Percentiles rank a stretch among this genome's conserved stretches.
These are phyloP conservation scores for Petunia axillaris DNA, from an alignment of 257 asterid genomes.

Conservation along the genomic window DNA sequence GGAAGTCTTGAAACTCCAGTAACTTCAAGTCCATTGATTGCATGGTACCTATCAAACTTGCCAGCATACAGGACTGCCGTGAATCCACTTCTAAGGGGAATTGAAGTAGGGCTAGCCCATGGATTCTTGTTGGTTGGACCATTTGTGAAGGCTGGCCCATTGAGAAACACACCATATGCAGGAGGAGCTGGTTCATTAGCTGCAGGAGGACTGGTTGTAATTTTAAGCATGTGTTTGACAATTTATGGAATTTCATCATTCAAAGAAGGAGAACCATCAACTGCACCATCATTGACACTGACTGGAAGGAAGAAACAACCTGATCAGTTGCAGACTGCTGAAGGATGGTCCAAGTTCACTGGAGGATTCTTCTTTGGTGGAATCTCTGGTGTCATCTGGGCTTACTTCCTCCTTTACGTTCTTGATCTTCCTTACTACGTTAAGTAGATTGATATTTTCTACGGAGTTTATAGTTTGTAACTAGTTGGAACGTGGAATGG, in stretches of 20 bases:
- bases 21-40: constrained; percentile 92
- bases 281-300: constrained; percentile 73
- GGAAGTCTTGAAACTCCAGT: constrained; percentile 96
- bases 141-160: constrained; percentile 78
- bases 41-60: constrained; percentile 93
- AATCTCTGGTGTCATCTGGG: constrained; percentile 89
- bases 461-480: too few relatives aligned
- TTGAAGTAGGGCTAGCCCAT: constrained; percentile 91
- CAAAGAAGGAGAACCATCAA: constrained; percentile 80
- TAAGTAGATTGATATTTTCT: constrained; percentile 39
- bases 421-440: constrained; percentile 89
- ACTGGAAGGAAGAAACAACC: constrained; percentile 87
- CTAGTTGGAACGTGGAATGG: too few relatives aligned
- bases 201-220: constrained; percentile 80
- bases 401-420: constrained; percentile 84
- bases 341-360: constrained; percentile 86
- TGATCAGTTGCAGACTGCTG: constrained; percentile 82
- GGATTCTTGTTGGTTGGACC: constrained; percentile 88
- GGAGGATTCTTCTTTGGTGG: constrained; percentile 99
- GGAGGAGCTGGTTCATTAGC: constrained; percentile 83
- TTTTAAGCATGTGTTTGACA: constrained; percentile 71
- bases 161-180: constrained; percentile 63
- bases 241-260: constrained; percentile 79
- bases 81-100: constrained; percentile 65
- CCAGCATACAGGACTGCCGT: constrained; percentile 91